Evolutionary conservation across 208 protist species (phyloP), one percentile per base, ranked within the genome.

Genomic region (Vickermania spadyakhi): DNA sequence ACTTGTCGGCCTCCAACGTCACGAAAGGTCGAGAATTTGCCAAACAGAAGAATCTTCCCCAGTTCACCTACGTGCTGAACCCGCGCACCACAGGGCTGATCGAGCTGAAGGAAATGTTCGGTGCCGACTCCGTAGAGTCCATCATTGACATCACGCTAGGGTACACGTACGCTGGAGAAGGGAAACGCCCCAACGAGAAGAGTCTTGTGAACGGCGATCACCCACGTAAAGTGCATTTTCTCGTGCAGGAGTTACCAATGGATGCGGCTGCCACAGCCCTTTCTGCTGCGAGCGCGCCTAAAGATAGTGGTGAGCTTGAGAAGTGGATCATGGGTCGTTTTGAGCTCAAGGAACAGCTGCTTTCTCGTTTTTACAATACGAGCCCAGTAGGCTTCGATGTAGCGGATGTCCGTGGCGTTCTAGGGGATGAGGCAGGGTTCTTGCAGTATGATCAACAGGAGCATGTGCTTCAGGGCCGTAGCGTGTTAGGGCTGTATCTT

Each of bases 141-240:
- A 75, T 96, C 53, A 53, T 92, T 45, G 82, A 96, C 70, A 62
- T 89, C 45, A 96, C 89, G 13, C 73, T 96, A 42, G 89, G 69
- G n/a, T 96, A 96, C 71, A 89, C 75, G 36, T 81, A 90, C 69
- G 68, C 71, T 66, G 56, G 52, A 26, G 51, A 60, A 2, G 79
- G 75, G 1, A 64, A 75, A 61, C 81, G 84, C 18, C 84, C 86
- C 5, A 56, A 60, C n/a, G 86, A 96, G 73, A 27, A 61, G 22
- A 81, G 74, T 28, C 45, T 96, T 18, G 62, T 88, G 52, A 86
- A 89, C 58, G 89, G 86, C 26, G 60, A 70, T 28, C 75, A 87
- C 36, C 73, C 86, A 3, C 73, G 62, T 25, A 84, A 85, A 56
- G 72, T 92, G 27, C 86, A 93, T 63, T 73, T 96, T 25, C 71